A percentile compares a stretch with the other conserved stretches of the same genome.
These are phyloP conservation scores for Moringa oleifera DNA, from an alignment of 345 rosid species.

Conservation along the genomic window DNA sequence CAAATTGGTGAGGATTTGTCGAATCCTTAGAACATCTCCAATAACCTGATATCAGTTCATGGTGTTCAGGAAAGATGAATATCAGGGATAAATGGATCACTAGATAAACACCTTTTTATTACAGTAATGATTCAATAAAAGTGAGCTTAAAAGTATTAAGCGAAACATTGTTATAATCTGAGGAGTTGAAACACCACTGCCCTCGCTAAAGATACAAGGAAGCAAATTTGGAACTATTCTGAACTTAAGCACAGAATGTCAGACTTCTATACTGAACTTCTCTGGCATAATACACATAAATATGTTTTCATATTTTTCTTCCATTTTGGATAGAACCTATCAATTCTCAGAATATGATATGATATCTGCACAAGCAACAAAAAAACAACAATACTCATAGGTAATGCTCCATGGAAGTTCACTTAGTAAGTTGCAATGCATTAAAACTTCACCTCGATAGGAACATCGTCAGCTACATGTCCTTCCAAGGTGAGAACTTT, in stretches of 20 bases:
- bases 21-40: constrained; percentile 93
- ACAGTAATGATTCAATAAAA: not conserved
- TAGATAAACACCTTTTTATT: no score
- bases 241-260: no score
- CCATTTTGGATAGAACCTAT: not conserved
- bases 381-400: not conserved
- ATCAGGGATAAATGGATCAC: not conserved
- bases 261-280: no score
- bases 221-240: not conserved
- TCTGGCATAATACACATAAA: not conserved
- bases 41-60: constrained; percentile 45
- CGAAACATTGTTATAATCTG: not conserved
- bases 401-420: not conserved
- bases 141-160: not conserved
- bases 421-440: not conserved
- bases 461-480: constrained; percentile 76
- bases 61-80: not conserved
- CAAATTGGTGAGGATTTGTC: constrained; percentile 95
- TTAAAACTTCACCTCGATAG: constrained; percentile 55
- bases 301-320: not conserved
- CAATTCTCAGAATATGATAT: not conserved
- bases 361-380: not conserved
- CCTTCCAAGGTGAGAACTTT: constrained; percentile 84
- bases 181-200: not conserved
- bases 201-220: not conserved